A percentile compares a stretch with the other conserved stretches of the same genome.
Evolutionary conservation across 1,284 basidiomycete species (phyloP).

Genomic region (Sanghuangporus weigelae): DNA sequence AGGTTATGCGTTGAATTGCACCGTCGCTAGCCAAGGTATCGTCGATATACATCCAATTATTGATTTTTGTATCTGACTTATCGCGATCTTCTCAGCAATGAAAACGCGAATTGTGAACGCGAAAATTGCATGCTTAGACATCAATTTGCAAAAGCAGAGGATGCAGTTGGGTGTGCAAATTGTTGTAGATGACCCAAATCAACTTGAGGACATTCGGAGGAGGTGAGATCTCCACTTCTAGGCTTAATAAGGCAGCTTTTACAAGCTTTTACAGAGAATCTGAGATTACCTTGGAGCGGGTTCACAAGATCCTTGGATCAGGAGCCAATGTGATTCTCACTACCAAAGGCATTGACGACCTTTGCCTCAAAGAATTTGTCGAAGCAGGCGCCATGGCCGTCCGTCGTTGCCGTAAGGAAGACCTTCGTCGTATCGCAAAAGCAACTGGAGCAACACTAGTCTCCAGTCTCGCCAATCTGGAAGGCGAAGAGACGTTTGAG

Average conservation of each 20-base stretch:
- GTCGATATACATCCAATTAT: constrained; percentile 20
- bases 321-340: constrained; percentile 98
- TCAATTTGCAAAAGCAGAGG: constrained; percentile 94
- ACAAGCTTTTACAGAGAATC: constrained; percentile 61
- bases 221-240: constrained; percentile 42
- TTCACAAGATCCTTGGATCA: constrained; percentile 92
- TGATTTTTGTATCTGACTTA: neutral
- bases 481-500: constrained; percentile 98
- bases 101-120: constrained; percentile 91
- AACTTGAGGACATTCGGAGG: constrained; percentile 94
- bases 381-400: constrained; percentile 99
- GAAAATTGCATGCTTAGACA: constrained; percentile 98
- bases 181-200: constrained; percentile 94
- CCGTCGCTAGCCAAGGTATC: constrained; percentile 93
- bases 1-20: constrained; percentile 98
- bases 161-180: constrained; percentile 99
- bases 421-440: constrained; percentile 93
- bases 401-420: constrained; percentile 95
- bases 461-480: constrained; percentile 91
- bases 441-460: constrained; percentile 95
- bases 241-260: neutral
- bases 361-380: constrained; percentile 98
- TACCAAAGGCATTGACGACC: constrained; percentile 98
- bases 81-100: constrained; percentile 66
- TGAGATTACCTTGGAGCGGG: constrained; percentile 94